phyloP scores from a whole-genome alignment of 176 grass and related monocot genomes.

The Oryza longistaminata region DNA sequence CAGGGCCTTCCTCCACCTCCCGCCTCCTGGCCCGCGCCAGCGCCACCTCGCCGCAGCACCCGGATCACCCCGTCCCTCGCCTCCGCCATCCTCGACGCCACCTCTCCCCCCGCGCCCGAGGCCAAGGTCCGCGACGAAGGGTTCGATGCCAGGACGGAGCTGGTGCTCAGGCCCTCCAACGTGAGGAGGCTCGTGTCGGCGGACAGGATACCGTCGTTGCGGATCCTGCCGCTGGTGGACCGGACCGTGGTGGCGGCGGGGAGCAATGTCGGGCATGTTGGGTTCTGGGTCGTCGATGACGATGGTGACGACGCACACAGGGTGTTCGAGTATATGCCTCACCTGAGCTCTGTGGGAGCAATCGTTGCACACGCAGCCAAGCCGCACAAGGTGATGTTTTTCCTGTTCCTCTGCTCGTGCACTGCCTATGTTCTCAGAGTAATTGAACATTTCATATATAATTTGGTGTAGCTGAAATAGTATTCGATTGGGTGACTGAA shows the following conservation, averaged over 20 bases:
- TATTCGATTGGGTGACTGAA: not conserved
- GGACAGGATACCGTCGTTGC: slow-evolving; percentile 52
- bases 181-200: slow-evolving; percentile 51
- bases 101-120: not conserved
- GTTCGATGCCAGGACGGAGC: slow-evolving; percentile 41
- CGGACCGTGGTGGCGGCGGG: slow-evolving; percentile 57
- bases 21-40: not conserved
- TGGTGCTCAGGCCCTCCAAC: slow-evolving; percentile 49
- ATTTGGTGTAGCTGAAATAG: not conserved
- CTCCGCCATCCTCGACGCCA: slow-evolving; percentile 15
- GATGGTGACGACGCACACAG: slow-evolving; percentile 31
- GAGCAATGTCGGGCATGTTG: slow-evolving; percentile 63
- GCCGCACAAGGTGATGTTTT: slow-evolving; percentile 51
- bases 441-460: not conserved
- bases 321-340: slow-evolving; percentile 69
- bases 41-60: not conserved
- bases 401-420: not conserved
- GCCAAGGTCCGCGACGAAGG: not conserved
- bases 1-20: slow-evolving; percentile 45
- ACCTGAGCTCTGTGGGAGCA: slow-evolving; percentile 50
- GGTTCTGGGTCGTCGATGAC: slow-evolving; percentile 66
- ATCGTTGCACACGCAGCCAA: slow-evolving; percentile 55
- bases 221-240: slow-evolving; percentile 55
- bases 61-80: slow-evolving; percentile 44
- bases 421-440: not conserved